Evolutionary conservation across 768 basidiomycete species (phyloP), one percentile per base, ranked within the genome.

Genomic region (Kwoniella mangroviensis): DNA sequence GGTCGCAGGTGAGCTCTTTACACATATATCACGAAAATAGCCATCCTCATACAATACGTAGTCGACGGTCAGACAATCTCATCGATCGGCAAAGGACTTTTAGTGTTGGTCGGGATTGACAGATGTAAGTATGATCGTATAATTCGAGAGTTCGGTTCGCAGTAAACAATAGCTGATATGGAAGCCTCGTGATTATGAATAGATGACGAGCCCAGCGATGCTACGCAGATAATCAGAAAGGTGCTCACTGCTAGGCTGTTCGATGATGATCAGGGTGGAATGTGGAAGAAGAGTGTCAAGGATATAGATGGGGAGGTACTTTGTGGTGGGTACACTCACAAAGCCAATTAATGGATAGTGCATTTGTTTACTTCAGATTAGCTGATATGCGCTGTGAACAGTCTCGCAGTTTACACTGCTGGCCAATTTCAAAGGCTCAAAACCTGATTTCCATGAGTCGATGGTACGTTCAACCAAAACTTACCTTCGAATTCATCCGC

Each of bases 371-470:
- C 34, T 34, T 7, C 34, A 34, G 3, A 34, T 34, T 7, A 34
- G 34, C 34, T 34, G 6, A 34, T 34, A 34, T 34, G 34, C 34
- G 34, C 34, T 34, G 34, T 34, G 34, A 6, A 1, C 73, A 80
- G 79, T 95, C 17, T 94, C 94, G 1, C 96, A 98, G 75, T 96
- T 97, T 82, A 94, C 95, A 1, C 86, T 99, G 28, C 83, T 95
- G 79, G 92, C 94, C 24, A 90, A 91, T 69, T 93, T 93, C 63
- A 97, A 97, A 82, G 93, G 93, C 15, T 65, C 77, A 19, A 83
- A 82, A 51, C 82, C 81, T 24, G 94, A 97, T 82, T 98, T 98
- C 75, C 94, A 95, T 83, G 88, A 87, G 21, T 92, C 94, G 6
- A 97, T 97, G 94, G 94, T 93, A 66, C 21, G 88, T 77, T 34